Base-by-base conservation (phyloP, 73 alveolate genomes). In the Blepharisma japonicum region DNA sequence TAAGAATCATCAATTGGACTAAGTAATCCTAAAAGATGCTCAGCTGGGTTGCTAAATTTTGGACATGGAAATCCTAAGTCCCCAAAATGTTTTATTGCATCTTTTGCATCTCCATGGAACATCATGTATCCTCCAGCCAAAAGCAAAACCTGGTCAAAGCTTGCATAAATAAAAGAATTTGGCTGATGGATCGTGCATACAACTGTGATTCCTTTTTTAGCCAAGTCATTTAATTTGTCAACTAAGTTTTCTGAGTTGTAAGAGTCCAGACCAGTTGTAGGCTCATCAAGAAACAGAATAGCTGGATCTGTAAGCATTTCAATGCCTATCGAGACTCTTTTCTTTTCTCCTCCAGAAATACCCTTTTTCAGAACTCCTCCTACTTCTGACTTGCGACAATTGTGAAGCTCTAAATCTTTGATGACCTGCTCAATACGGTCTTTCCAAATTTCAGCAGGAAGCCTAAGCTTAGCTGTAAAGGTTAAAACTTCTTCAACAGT, bases 361-460 rank as follows among this genome's bases (percentile, higher is more conserved):
- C 74, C 74, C 5, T 61, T 61, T 20, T 20, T 25, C 47, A 61
- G 47, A 25, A 20, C 14, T 14, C 74, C 47, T 61, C 74, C 74
- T 18, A 61, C 23, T 14, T 14, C n/a, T n/a, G 49, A 14, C 3
- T 61, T 14, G 14, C 23, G 49, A 61, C 74, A 61, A 9, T 14
- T 18, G 74, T 76, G 14, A 7, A 89, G 83, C 55, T 83, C 81
- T 45, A 89, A 86, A 25, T 79, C 78, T 23, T 80, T 38, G 49
- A 91, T 86, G 81, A 91, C 84, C 42, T 78, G 77, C 18, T 87
- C 84, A 45, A 91, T 95, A 53, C 78, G 79, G 54, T 81, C 67
- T 32, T 45, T 14, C 81, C 81, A 85, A 39, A 72, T 38, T 42
- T 92, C 84, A 2, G 88, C 95, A 9, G 85, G 82, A 45, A 86